These are phyloP conservation scores for Discostella stelligeroides DNA, from an alignment of 108 stramenopile species.

Conservation along the genomic window DNA sequence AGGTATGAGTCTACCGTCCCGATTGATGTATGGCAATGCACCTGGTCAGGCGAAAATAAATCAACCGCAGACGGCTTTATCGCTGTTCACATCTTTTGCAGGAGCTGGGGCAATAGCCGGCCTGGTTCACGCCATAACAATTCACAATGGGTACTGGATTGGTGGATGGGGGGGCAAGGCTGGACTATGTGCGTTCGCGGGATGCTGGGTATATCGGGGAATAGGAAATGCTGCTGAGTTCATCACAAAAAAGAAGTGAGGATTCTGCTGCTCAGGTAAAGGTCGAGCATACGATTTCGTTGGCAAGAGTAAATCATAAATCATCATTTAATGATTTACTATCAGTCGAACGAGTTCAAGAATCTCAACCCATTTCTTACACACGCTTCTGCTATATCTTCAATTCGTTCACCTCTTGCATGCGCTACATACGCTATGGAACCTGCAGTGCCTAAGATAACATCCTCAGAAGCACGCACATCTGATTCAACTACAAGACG, in stretches of 20 bases:
- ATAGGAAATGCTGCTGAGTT: slow-evolving; percentile 35
- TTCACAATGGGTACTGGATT: slow-evolving; percentile 62
- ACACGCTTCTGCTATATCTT: slow-evolving; percentile 39
- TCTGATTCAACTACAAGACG: slow-evolving; percentile 83
- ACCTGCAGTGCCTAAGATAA: slow-evolving; percentile 71
- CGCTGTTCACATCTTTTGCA: slow-evolving; percentile 45
- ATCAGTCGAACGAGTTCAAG: slow-evolving; percentile 32
- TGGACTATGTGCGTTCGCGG: slow-evolving; percentile 67
- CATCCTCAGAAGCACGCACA: slow-evolving; percentile 64
- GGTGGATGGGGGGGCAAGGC: slow-evolving; percentile 77
- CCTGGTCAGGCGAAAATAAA: slow-evolving; percentile 12
- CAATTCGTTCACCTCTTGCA: slow-evolving; percentile 43
- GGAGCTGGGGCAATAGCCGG: slow-evolving; percentile 59
- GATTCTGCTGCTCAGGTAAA: too few species aligned
- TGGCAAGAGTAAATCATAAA: not conserved
- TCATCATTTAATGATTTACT: not conserved
- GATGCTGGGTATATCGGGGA: slow-evolving; percentile 51
- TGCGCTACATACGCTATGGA: slow-evolving; percentile 68
- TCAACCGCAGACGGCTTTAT: slow-evolving; percentile 9
- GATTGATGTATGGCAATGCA: slow-evolving; percentile 56
- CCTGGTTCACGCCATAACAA: slow-evolving; percentile 59
- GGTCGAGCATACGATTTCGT: too few species aligned
- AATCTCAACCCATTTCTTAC: slow-evolving; percentile 56
- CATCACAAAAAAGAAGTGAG: slow-evolving; percentile 25
- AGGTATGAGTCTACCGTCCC: slow-evolving; percentile 64